Percentiles rank a stretch among this genome's conserved stretches.
These are phyloP conservation scores for Aspergillus melleus DNA, from an alignment of 2,329 filamentous ascomycete genomes.

Conservation along the genomic window DNA sequence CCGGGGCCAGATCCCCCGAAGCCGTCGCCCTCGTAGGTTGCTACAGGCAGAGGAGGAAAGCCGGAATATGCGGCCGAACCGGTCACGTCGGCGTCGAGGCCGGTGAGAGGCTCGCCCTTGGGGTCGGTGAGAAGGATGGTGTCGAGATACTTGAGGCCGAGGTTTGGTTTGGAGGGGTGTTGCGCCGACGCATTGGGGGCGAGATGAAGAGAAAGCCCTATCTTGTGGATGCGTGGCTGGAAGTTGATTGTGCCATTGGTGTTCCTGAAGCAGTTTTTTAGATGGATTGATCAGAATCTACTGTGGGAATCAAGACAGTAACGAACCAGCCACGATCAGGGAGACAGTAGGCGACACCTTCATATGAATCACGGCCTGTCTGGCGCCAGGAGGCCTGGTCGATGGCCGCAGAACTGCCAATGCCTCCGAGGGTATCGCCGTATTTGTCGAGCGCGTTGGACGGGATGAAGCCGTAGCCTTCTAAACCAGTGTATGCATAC, in stretches of 20 bases:
- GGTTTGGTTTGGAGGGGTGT: conserved; percentile 59
- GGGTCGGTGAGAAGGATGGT: conserved; percentile 66
- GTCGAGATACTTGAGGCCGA: conserved; percentile 63
- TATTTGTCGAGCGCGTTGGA: conserved; percentile 63
- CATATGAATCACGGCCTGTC: conserved; percentile 53
- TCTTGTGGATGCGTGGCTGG: conserved; percentile 68
- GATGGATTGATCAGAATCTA: neutral
- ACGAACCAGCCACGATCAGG: conserved; percentile 67
- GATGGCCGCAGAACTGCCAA: conserved; percentile 67
- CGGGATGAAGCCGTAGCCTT: conserved; percentile 64
- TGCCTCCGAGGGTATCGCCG: conserved; percentile 67
- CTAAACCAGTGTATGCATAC: conserved; percentile 67
- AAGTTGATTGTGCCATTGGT: conserved; percentile 70
- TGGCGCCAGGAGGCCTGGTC: conserved; percentile 61
- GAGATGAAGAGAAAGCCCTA: conserved; percentile 60
- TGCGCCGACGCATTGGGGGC: conserved; percentile 51
- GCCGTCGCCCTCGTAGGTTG: conserved; percentile 66
- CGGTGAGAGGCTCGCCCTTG: conserved; percentile 61
- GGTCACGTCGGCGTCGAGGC: conserved; percentile 60
- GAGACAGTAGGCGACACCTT: conserved; percentile 62
- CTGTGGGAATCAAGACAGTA: too few species aligned
- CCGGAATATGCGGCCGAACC: conserved; percentile 57
- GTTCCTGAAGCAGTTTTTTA: conserved; percentile 49
- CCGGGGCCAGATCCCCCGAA: conserved; percentile 64
- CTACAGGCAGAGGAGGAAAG: conserved; percentile 63